Base-by-base conservation (phyloP, 352 stramenopile genomes). In the Discostella stelligera region DNA sequence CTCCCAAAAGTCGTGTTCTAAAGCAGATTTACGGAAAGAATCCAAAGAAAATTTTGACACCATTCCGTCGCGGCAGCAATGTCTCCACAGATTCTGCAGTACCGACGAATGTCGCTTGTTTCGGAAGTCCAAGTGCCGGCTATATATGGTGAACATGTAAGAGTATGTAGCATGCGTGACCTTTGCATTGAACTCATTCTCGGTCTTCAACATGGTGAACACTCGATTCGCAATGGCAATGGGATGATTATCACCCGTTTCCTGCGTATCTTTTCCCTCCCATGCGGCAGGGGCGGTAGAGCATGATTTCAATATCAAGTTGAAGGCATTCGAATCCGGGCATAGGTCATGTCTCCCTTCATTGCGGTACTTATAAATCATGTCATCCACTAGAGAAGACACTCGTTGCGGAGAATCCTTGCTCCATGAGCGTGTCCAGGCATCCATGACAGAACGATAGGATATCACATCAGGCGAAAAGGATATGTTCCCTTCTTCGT, bases 251-350 rank as follows among this genome's bases (percentile, higher is more conserved):
- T 67, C 16, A 32, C 56, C 56, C 48, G 66, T 73, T 27, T 64
- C 66, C 13, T 23, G 9, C n/a, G 9, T 46, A 39, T 48, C 56
- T 10, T 52, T 46, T 41, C 41, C 20, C 21, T 69, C 55, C 75
- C 75, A 83, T 18, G 41, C 65, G 14, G 53, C 52, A 30, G 75
- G 64, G 49, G 68, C 67, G 10, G 44, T 50, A 11, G 44, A 37
- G 55, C 75, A 83, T 54, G 75, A 68, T 65, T 83, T 83, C 11
- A 83, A 44, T 48, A 83, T 64, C 62, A 83, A 70, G 32, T 83
- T 76, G 41, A 74, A 65, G 13, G 46, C 7, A 39, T 83, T 74
- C 16, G 62, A 59, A 74, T 83, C 75, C 11, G 75, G 75, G 16
- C 46, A 11, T 6, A 83, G 62, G 21, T 82, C 74, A 20, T 55